These are phyloP conservation scores for Dysphania ambrosioides DNA, from an alignment of 148 eudicot species.

Conservation along the genomic window DNA sequence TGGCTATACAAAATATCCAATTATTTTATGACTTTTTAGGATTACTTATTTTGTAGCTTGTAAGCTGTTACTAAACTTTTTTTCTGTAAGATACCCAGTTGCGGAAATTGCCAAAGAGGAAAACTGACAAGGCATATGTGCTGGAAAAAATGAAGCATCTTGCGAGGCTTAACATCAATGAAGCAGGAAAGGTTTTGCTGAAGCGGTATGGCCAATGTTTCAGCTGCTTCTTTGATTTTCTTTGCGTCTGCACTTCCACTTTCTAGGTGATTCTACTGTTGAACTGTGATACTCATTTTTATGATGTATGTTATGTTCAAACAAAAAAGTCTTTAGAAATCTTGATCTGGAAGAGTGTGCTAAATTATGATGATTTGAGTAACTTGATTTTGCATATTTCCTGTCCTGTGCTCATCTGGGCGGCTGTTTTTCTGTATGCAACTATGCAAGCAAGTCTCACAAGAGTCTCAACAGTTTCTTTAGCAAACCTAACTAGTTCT, in stretches of 20 bases:
- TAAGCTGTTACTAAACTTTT: conserved; percentile 41
- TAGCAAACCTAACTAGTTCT: neutral
- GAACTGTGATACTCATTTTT: neutral
- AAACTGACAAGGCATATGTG: conserved; percentile 92
- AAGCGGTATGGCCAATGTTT: conserved; percentile 58
- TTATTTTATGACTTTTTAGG: neutral
- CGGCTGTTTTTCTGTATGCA: neutral
- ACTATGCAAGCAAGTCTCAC: neutral
- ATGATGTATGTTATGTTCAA: neutral
- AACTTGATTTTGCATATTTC: neutral
- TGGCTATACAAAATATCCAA: neutral
- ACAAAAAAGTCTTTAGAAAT: neutral
- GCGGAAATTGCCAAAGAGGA: conserved; percentile 98
- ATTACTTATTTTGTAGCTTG: neutral
- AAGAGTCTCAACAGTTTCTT: neutral
- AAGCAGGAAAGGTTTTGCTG: conserved; percentile 80
- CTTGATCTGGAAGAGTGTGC: neutral
- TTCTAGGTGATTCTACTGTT: neutral
- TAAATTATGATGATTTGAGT: neutral
- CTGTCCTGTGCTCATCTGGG: neutral
- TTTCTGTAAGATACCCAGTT: conserved; percentile 81
- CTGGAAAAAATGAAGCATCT: conserved; percentile 88
- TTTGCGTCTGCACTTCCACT: neutral
- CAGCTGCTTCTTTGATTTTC: conserved; percentile 1
- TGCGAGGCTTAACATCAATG: conserved; percentile 82